These are phyloP conservation scores for Hyphopichia wangnamkhiaoensis DNA, from an alignment of 1,139 yeast genomes.

Conservation along the genomic window DNA sequence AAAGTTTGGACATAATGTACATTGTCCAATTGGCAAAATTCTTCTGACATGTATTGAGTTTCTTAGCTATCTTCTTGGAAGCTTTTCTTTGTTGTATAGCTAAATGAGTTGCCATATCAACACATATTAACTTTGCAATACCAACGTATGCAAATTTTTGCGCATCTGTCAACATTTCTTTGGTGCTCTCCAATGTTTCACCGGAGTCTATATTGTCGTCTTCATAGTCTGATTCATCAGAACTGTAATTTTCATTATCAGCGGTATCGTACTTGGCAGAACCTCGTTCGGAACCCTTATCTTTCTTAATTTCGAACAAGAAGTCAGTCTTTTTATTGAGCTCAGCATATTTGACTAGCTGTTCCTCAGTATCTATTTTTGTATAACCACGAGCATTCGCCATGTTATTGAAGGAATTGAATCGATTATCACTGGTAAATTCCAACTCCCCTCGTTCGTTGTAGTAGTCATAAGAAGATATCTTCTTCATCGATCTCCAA, in stretches of 20 bases:
- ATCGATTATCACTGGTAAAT: conserved; percentile 24
- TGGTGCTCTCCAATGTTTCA: conserved; percentile 77
- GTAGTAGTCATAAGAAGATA: conserved; percentile 51
- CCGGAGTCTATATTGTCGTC: conserved; percentile 50
- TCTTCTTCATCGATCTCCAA: conserved; percentile 58
- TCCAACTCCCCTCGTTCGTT: conserved; percentile 53
- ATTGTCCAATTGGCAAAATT: conserved; percentile 87
- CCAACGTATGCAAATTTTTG: conserved; percentile 95
- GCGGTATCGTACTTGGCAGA: conserved; percentile 21
- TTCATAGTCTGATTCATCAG: conserved; percentile 27
- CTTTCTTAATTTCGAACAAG: conserved; percentile 49
- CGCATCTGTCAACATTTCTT: conserved; percentile 74
- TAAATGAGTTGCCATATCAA: conserved; percentile 78
- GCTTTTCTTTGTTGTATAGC: conserved; percentile 60
- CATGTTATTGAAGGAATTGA: conserved; percentile 23
- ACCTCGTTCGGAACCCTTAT: conserved; percentile 12
- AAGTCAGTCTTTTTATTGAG: conserved; percentile 85
- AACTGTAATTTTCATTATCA: conserved; percentile 34
- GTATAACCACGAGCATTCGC: conserved; percentile 66
- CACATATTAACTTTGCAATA: conserved; percentile 69
- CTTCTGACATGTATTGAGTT: conserved; percentile 70
- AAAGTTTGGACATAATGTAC: conserved; percentile 67
- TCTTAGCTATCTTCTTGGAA: conserved; percentile 55
- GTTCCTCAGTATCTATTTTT: conserved; percentile 83
- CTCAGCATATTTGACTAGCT: conserved; percentile 73